A percentile compares a stretch with the other conserved stretches of the same genome.
These are phyloP conservation scores for Candida wancherniae DNA, from an alignment of 805 yeast species.

Conservation along the genomic window DNA sequence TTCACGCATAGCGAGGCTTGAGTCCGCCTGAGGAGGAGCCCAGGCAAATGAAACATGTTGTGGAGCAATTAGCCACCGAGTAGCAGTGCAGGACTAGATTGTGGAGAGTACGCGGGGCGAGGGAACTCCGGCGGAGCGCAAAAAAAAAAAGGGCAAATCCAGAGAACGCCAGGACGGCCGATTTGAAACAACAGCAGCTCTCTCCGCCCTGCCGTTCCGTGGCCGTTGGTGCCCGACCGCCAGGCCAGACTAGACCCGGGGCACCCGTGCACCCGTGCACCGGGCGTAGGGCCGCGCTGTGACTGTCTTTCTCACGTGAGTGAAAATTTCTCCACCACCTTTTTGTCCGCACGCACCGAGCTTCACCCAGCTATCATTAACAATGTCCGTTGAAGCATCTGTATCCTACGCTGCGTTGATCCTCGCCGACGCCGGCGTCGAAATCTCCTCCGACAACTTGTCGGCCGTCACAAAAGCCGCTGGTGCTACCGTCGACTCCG, in stretches of 20 bases:
- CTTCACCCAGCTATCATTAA: constrained; percentile 9
- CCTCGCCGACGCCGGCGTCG: constrained; percentile 95
- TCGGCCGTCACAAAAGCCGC: constrained; percentile 76
- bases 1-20: no score
- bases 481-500: constrained; percentile 70
- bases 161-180: no score
- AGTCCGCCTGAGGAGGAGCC: no score
- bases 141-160: no score
- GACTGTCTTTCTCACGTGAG: constrained; percentile 15
- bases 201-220: no score
- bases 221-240: neutral
- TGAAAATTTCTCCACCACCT: constrained; percentile 10
- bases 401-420: constrained; percentile 98
- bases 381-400: constrained; percentile 86
- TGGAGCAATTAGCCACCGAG: no score
- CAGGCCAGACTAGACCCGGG: neutral
- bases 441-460: constrained; percentile 84
- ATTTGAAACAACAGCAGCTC: no score
- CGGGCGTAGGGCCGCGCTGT: constrained; percentile 1
- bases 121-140: no score
- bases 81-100: neutral
- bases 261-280: neutral
- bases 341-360: constrained; percentile 1
- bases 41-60: no score
- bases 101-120: neutral